Evolutionary conservation across 805 yeast species (phyloP).

Genomic region (Candida easanensis): DNA sequence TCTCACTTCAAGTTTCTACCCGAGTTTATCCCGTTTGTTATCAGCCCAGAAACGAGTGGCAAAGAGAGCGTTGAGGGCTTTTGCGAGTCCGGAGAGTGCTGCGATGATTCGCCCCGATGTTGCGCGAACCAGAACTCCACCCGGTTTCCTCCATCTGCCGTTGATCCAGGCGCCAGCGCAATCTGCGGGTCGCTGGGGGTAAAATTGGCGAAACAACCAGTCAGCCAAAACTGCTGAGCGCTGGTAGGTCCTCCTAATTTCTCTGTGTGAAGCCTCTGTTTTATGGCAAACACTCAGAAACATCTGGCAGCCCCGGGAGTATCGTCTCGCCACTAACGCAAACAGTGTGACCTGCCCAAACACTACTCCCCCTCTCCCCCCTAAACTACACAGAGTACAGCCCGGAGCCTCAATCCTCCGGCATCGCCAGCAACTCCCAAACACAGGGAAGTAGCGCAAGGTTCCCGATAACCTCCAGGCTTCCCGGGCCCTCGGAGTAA

Average conservation of each 20-base stretch:
- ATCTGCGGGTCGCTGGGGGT: not conserved
- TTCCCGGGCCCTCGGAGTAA: conserved; percentile 16
- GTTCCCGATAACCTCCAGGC: conserved; percentile 9
- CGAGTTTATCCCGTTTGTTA: not conserved
- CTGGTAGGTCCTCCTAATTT: not conserved
- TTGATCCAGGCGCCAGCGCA: conserved; percentile 4
- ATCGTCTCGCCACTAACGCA: too few relatives aligned
- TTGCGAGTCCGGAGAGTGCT: not conserved
- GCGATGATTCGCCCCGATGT: not conserved
- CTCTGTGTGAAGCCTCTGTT: too few relatives aligned
- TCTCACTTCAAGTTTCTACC: not conserved
- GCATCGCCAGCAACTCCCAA: too few relatives aligned
- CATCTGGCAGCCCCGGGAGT: too few relatives aligned
- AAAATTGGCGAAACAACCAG: not conserved
- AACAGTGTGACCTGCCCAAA: too few relatives aligned
- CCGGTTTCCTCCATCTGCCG: conserved; percentile 7
- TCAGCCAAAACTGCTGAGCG: not conserved
- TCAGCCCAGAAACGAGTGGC: too few relatives aligned
- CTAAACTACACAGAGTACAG: too few relatives aligned
- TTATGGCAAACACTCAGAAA: too few relatives aligned
- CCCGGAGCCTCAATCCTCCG: too few relatives aligned
- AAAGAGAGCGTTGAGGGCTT: not conserved
- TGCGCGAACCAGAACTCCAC: conserved; percentile 1
- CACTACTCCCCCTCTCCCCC: too few relatives aligned
- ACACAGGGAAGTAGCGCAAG: too few relatives aligned